Evolutionary conservation across 2,329 filamentous ascomycete species (phyloP).

Genomic region (Diaporthe sp.): DNA sequence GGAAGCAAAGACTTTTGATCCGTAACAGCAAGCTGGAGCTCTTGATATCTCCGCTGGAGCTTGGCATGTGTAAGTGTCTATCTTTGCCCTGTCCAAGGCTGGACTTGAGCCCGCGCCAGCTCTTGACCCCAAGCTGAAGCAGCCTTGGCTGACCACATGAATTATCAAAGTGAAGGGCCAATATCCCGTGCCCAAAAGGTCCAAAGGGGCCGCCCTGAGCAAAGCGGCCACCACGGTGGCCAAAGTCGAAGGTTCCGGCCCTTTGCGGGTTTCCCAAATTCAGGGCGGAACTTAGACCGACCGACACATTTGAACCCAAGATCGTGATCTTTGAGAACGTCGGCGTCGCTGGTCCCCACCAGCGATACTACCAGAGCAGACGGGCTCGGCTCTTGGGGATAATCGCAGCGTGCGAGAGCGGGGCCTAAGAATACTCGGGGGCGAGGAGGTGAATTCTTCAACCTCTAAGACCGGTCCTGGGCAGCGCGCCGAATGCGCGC

Average conservation of each 20-base stretch:
- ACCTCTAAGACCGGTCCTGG: not conserved
- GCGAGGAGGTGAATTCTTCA: not conserved
- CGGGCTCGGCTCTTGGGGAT: too few relatives aligned
- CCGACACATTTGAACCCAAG: not conserved
- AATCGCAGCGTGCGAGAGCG: not conserved
- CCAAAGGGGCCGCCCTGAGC: too few relatives aligned
- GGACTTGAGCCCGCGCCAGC: too few relatives aligned
- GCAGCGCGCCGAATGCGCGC: not conserved
- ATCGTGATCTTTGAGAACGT: not conserved
- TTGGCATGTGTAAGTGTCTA: not conserved
- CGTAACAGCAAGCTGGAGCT: not conserved
- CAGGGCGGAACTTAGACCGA: not conserved
- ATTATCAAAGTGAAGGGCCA: not conserved
- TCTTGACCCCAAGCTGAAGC: not conserved
- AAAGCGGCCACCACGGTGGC: not conserved
- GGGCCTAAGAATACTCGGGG: not conserved
- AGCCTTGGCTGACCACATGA: not conserved
- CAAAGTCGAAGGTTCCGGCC: fast-evolving
- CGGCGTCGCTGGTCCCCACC: too few relatives aligned
- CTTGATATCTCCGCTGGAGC: not conserved
- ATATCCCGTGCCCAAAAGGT: not conserved
- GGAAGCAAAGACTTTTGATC: too few relatives aligned
- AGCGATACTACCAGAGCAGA: too few relatives aligned
- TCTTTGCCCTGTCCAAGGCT: not conserved
- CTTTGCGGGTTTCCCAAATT: not conserved